A percentile compares a stretch with the other conserved stretches of the same genome.
phyloP scores from a whole-genome alignment of 140 eudicot genomes.

The Flaveria floridana region DNA sequence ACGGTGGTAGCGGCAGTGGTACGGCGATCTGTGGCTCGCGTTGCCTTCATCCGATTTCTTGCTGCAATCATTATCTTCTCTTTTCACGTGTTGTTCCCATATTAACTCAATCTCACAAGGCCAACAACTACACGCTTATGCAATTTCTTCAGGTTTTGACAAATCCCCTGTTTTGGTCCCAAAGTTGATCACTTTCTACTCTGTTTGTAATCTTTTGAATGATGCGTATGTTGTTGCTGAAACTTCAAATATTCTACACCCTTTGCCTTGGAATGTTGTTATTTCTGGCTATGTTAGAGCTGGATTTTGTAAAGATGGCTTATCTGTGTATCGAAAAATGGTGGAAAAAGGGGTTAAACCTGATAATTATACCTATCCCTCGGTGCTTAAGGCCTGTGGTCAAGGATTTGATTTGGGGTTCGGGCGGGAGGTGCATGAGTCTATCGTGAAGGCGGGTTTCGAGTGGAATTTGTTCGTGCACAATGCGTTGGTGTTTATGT shows the following conservation, averaged over 20 bases:
- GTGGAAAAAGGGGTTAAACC: slow-evolving; percentile 47
- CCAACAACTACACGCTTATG: slow-evolving; percentile 52
- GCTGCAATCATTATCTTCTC: too few species aligned
- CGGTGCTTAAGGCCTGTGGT: slow-evolving; percentile 78
- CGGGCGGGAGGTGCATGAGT: slow-evolving; percentile 52
- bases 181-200: slow-evolving; percentile 46
- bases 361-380: slow-evolving; percentile 64
- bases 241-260: slow-evolving; percentile 40
- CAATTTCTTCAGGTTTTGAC: slow-evolving; percentile 49
- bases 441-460: slow-evolving; percentile 40
- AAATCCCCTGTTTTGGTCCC: slow-evolving; percentile 46
- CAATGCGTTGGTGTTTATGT: slow-evolving; percentile 75
- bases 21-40: too few species aligned
- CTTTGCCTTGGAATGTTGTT: slow-evolving; percentile 70
- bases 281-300: slow-evolving; percentile 52
- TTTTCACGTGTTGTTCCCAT: slow-evolving; percentile 44
- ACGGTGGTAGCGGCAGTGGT: too few species aligned
- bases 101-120: slow-evolving; percentile 48
- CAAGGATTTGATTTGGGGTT: slow-evolving; percentile 52
- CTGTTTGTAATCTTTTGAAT: slow-evolving; percentile 29
- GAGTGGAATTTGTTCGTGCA: slow-evolving; percentile 58
- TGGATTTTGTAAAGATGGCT: slow-evolving; percentile 47
- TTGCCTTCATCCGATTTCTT: too few species aligned
- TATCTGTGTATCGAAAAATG: slow-evolving; percentile 50
- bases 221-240: slow-evolving; percentile 47